Percentiles rank a stretch among this genome's conserved stretches.
Conservation (phyloP, 495 filamentous ascomycete species). For the Thermochaetoides thermophila region DNA sequence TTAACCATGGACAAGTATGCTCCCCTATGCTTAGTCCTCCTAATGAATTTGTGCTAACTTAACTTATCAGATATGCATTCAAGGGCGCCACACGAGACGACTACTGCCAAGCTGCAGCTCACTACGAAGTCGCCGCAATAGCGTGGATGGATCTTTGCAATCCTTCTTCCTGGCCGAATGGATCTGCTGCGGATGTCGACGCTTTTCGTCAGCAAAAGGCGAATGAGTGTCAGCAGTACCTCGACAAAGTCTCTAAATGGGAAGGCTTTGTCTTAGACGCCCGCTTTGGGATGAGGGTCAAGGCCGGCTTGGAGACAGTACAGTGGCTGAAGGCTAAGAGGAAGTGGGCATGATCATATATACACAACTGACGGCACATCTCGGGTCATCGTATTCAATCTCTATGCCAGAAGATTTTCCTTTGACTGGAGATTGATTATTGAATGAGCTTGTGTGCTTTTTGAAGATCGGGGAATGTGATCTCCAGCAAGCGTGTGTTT, state of each 20-base stretch:
- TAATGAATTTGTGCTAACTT: background rate
- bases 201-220: slow-evolving; percentile 38
- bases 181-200: slow-evolving; percentile 14
- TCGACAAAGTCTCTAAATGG: slow-evolving; percentile 71
- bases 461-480: no score
- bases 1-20: slow-evolving; percentile 48
- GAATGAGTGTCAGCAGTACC: slow-evolving; percentile 51
- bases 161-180: slow-evolving; percentile 12
- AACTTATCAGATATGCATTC: slow-evolving; percentile 36
- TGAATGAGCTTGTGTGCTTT: no score
- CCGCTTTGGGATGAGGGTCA: slow-evolving; percentile 70
- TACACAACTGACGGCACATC: no score
- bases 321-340: slow-evolving; percentile 42
- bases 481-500: no score
- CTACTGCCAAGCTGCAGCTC: slow-evolving; percentile 63
- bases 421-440: no score
- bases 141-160: slow-evolving; percentile 51
- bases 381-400: no score
- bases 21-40: background rate
- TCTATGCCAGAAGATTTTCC: no score
- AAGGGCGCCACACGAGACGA: slow-evolving; percentile 65
- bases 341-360: slow-evolving; percentile 22
- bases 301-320: slow-evolving; percentile 66
- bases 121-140: slow-evolving; percentile 81
- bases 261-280: slow-evolving; percentile 79